Conservation (phyloP, 148 eudicot genomes). For the Dysphania ambrosioides region DNA sequence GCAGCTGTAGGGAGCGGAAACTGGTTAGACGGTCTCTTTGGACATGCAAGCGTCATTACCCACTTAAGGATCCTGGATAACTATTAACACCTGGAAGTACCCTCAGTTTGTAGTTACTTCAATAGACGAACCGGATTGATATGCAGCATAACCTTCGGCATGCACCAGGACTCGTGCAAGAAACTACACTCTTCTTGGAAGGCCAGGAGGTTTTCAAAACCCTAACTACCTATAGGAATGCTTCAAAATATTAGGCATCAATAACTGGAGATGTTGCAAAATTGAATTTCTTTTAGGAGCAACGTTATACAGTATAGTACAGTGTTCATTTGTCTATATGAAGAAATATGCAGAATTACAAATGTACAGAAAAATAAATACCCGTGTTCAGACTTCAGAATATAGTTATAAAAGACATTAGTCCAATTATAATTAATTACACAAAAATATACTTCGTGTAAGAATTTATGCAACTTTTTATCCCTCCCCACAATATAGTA, state of each 20-base stretch:
- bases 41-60: slow-evolving; percentile 30
- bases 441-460: too few relatives aligned
- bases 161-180: slow-evolving; percentile 35
- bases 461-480: too few relatives aligned
- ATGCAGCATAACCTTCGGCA: slow-evolving; percentile 35
- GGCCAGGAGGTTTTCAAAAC: slow-evolving; percentile 45
- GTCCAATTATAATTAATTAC: too few relatives aligned
- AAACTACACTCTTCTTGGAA: slow-evolving; percentile 66
- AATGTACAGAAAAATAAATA: too few relatives aligned
- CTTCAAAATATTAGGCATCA: neutral
- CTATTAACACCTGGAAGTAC: slow-evolving; percentile 22
- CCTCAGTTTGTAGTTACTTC: slow-evolving; percentile 39
- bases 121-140: slow-evolving; percentile 47
- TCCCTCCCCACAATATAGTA: too few relatives aligned
- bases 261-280: neutral
- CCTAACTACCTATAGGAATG: slow-evolving; percentile 33
- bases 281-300: too few relatives aligned
- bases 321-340: too few relatives aligned
- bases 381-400: too few relatives aligned
- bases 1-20: slow-evolving; percentile 61
- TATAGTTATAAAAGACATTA: too few relatives aligned
- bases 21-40: slow-evolving; percentile 15
- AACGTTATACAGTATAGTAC: too few relatives aligned
- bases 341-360: too few relatives aligned
- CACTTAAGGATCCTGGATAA: slow-evolving; percentile 37